Percentiles rank a stretch among this genome's conserved stretches.
Conservation (phyloP, 169 alveolate species). For the Plasmodium knowlesi region DNA sequence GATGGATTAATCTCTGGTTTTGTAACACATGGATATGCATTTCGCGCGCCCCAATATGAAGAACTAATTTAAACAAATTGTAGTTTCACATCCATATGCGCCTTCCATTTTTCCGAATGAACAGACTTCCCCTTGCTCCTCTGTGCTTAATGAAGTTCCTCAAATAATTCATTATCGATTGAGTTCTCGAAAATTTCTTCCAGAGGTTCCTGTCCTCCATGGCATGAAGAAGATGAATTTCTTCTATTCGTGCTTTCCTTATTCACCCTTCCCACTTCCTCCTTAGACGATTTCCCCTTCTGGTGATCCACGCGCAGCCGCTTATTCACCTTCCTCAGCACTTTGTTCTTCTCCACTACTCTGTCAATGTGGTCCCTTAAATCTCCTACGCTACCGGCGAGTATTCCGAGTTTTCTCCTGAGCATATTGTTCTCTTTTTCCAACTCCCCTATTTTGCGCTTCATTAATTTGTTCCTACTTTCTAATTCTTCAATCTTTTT, state of each 20-base stretch:
- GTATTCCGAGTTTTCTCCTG: background rate
- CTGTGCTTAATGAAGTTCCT: background rate
- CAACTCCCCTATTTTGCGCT: constrained; percentile 1
- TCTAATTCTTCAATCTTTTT: constrained; percentile 49
- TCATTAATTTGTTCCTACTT: constrained; percentile 16
- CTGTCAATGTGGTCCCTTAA: constrained; percentile 2
- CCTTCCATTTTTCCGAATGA: background rate
- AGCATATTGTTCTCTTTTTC: background rate
- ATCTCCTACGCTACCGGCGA: background rate
- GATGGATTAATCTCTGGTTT: background rate
- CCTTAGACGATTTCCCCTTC: background rate
- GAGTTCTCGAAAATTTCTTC: constrained; percentile 42
- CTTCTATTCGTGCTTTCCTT: background rate
- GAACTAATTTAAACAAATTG: background rate
- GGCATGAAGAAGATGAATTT: background rate
- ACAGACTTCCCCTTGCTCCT: background rate
- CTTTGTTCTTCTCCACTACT: constrained; percentile 21
- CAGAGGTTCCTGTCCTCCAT: background rate
- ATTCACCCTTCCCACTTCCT: background rate
- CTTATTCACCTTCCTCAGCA: constrained; percentile 6
- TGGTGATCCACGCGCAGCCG: background rate
- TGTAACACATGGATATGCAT: background rate
- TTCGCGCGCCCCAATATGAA: background rate
- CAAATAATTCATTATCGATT: constrained; percentile 63
- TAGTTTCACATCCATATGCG: background rate